Evolutionary conservation across 805 yeast species (phyloP), one percentile per base, ranked within the genome.

Genomic region (Wickerhamomyces bovis): DNA sequence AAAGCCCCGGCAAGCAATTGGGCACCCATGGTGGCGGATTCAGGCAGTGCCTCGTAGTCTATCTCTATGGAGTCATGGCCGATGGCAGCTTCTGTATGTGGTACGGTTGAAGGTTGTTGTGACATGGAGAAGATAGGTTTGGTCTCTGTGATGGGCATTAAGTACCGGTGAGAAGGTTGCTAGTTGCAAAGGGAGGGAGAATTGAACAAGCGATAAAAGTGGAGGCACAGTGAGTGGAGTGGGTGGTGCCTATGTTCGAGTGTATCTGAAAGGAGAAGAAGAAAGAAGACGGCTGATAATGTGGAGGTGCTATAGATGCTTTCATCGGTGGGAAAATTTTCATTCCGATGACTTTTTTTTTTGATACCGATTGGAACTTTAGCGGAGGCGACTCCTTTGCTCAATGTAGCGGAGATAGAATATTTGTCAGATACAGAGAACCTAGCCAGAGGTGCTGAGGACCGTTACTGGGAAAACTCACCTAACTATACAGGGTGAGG

Each of bases 1-100:
- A 89, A 87, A 0, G 97, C 98, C 11, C 99, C 99, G 2, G 98
- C 98, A 12, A 80, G 62, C 50, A 92, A 74, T 62, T 90, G 95
- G 4, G 95, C 87, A 6, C 80, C 62, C 45, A 94, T 69, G 1
- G 97, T 82, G 11, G 97, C 89, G 58, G 82, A 81, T 31, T 82
- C 86, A 1, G 98, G 98, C 25, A 92, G 74, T 6, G 97, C 81
- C 66, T 92, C 99, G 66, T 92, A 92, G 62, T 92, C 99, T 33
- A 83, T 74, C 60, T 83, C 89, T 40, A 52, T 43, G 10, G 51
- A 48, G 18, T 48, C 51, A 26, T 48, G 51, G 10, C 51, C 51
- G 10, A 48, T 42, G 12, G 11, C 11, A 3, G 45, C 18, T 4
- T 35, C 33, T 20, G 40, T 8, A 3, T 23, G 41, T 38, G 45